Conservation (phyloP, 176 grass and related monocot species). For the Panicum miliaceum region DNA sequence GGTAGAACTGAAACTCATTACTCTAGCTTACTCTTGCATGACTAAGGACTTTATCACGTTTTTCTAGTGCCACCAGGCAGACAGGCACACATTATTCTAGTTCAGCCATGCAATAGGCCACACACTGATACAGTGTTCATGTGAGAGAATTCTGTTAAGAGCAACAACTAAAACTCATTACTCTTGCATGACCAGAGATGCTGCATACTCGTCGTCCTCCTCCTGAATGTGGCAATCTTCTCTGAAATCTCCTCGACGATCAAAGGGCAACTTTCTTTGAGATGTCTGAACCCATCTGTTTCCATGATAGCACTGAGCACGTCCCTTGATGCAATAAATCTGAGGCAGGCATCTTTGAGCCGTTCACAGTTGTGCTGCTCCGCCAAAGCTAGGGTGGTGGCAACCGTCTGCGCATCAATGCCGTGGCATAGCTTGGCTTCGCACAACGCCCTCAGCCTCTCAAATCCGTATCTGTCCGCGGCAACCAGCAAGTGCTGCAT, state of each 20-base stretch:
- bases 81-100: no score
- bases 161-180: not conserved
- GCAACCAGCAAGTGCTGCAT: slow-evolving; percentile 40
- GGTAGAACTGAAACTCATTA: no score
- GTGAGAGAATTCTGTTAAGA: no score
- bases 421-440: not conserved
- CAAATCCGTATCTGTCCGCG: slow-evolving; percentile 31
- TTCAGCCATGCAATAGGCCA: no score
- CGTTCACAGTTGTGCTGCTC: slow-evolving; percentile 27
- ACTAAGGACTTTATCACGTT: no score
- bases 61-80: no score
- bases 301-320: not conserved
- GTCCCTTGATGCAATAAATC: not conserved
- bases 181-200: not conserved
- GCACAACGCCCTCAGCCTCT: slow-evolving; percentile 25
- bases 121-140: no score
- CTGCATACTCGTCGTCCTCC: not conserved
- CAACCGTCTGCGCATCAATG: slow-evolving; percentile 1
- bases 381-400: slow-evolving; percentile 12
- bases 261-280: slow-evolving; percentile 9
- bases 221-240: not conserved
- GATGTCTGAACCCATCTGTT: slow-evolving; percentile 26
- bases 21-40: no score
- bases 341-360: slow-evolving; percentile 15
- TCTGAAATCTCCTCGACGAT: slow-evolving; percentile 25